A percentile compares a stretch with the other conserved stretches of the same genome.
These are phyloP conservation scores for Trichoderma koningii DNA, from an alignment of 2,329 filamentous ascomycete species.

Conservation along the genomic window DNA sequence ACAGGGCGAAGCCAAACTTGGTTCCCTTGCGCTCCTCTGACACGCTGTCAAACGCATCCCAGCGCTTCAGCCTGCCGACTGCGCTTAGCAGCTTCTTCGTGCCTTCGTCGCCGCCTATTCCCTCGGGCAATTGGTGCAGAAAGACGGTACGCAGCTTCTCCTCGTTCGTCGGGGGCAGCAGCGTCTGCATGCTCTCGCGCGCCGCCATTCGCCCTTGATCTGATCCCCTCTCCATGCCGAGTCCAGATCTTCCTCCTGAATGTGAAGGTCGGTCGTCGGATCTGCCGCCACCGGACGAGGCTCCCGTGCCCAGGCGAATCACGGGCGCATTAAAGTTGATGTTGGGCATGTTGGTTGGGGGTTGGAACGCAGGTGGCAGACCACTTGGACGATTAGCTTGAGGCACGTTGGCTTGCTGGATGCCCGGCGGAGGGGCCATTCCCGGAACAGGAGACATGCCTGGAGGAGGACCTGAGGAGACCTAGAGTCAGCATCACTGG, in stretches of 20 bases:
- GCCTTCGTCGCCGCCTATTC: slow-evolving; percentile 72
- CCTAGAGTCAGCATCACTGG: not conserved
- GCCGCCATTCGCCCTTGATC: slow-evolving; percentile 69
- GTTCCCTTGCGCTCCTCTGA: slow-evolving; percentile 72
- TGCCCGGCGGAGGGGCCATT: slow-evolving; percentile 74
- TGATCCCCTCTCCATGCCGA: slow-evolving; percentile 64
- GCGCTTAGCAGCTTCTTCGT: slow-evolving; percentile 76
- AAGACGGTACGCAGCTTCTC: slow-evolving; percentile 93
- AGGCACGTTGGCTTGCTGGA: slow-evolving; percentile 71
- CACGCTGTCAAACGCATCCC: slow-evolving; percentile 71
- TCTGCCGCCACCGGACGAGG: slow-evolving; percentile 53
- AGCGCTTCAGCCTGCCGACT: slow-evolving; percentile 79
- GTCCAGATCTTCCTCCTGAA: slow-evolving; percentile 48
- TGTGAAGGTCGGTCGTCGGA: slow-evolving; percentile 41
- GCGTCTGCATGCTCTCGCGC: slow-evolving; percentile 68
- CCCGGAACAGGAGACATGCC: slow-evolving; percentile 80
- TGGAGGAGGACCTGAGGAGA: slow-evolving; percentile 67
- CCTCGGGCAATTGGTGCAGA: slow-evolving; percentile 80
- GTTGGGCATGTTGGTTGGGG: slow-evolving; percentile 88
- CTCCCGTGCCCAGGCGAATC: slow-evolving; percentile 87
- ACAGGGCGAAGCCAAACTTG: slow-evolving; percentile 94
- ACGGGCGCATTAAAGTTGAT: slow-evolving; percentile 98
- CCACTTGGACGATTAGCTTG: slow-evolving; percentile 79
- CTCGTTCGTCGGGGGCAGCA: slow-evolving; percentile 82
- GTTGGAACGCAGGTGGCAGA: slow-evolving; percentile 82